These are phyloP conservation scores for Plasmodium gonderi DNA, from an alignment of 169 alveolate species.

Conservation along the genomic window DNA sequence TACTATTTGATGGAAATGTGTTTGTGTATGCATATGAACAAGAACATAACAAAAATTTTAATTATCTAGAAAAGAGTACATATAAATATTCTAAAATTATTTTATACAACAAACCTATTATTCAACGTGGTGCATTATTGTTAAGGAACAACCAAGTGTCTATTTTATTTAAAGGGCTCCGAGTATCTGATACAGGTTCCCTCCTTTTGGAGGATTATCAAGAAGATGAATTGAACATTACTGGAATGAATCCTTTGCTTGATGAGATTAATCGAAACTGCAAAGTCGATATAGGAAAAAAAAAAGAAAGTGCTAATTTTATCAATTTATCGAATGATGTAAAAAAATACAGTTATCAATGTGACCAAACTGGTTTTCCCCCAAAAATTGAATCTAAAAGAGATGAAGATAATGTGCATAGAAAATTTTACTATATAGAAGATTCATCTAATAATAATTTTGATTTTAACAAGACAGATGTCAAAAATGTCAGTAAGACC, in stretches of 20 bases:
- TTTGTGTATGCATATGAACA: constrained; percentile 72
- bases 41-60: constrained; percentile 57
- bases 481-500: neutral
- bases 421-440: neutral
- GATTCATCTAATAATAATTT: neutral
- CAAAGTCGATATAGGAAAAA: neutral
- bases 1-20: constrained; percentile 63
- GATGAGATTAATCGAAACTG: neutral
- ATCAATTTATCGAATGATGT: neutral
- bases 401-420: neutral
- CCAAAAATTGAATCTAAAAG: neutral
- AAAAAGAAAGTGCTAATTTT: neutral
- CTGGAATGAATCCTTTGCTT: neutral
- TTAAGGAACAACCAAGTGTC: constrained; percentile 34
- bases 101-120: constrained; percentile 59
- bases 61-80: constrained; percentile 41
- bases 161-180: constrained; percentile 51
- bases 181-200: neutral
- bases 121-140: constrained; percentile 52
- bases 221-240: neutral
- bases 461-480: neutral
- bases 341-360: neutral
- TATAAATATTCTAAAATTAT: constrained; percentile 71
- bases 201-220: constrained; percentile 1
- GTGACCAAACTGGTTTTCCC: neutral